A percentile compares a stretch with the other conserved stretches of the same genome.
Evolutionary conservation across 2,329 filamentous ascomycete genomes (phyloP).

Genomic region (Microsporum canis): DNA sequence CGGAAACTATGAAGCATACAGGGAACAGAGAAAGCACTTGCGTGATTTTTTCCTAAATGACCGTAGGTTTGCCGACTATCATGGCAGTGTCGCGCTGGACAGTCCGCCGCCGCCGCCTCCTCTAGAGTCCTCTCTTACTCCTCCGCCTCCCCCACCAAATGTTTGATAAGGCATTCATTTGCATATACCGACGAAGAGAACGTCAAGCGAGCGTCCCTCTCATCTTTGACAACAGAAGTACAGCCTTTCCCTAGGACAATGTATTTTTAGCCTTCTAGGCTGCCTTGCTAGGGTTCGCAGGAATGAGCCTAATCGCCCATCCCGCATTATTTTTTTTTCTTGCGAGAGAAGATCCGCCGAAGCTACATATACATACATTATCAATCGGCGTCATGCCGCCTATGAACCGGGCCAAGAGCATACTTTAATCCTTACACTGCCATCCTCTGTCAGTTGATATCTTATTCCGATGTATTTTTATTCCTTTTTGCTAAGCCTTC

Average conservation of each 20-base stretch:
- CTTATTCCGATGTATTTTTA: not conserved
- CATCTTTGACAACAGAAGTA: not conserved
- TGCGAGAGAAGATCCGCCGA: not conserved
- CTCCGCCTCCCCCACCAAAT: constrained; percentile 3
- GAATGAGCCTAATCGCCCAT: not conserved
- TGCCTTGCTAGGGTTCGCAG: not conserved
- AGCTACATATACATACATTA: not conserved
- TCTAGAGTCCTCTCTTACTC: constrained; percentile 14
- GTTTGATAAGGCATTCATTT: not conserved
- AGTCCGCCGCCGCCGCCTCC: constrained; percentile 13
- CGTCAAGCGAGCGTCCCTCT: not conserved
- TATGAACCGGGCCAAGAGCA: not conserved
- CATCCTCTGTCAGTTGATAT: not conserved
- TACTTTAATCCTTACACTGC: not conserved
- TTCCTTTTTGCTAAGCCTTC: not conserved
- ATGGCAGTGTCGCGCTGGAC: constrained; percentile 19
- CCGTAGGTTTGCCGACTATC: constrained; percentile 24
- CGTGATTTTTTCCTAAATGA: constrained; percentile 40
- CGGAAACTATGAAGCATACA: constrained; percentile 68
- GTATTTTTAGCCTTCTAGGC: not conserved
- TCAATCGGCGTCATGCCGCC: not conserved
- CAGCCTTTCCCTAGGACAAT: not conserved
- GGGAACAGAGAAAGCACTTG: constrained; percentile 55
- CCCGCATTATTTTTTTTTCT: not conserved
- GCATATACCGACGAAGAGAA: not conserved